phyloP scores from a whole-genome alignment of 176 grass and related monocot genomes.

The Avena atlantica region DNA sequence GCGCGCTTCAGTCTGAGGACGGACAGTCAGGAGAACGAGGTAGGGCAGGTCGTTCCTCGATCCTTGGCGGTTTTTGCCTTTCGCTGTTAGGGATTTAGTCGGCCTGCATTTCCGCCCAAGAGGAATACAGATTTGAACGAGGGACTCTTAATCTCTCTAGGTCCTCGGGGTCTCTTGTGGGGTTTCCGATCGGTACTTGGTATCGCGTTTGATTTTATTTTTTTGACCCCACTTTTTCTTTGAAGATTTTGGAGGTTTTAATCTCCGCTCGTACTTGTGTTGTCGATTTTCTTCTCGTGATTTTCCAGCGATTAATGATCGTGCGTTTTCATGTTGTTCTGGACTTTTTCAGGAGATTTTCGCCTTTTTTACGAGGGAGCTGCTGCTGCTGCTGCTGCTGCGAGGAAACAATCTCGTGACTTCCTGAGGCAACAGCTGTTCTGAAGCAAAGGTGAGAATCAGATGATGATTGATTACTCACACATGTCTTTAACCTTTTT shows the following conservation, averaged over 20 bases:
- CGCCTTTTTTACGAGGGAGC: constrained; percentile 28
- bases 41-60: constrained; percentile 27
- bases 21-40: constrained; percentile 16
- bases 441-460: constrained; percentile 51
- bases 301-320: not conserved
- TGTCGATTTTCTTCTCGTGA: not conserved
- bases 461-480: constrained; percentile 57
- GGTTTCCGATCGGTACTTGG: not conserved
- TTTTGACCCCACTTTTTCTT: not conserved
- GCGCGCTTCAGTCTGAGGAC: constrained; percentile 26
- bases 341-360: constrained; percentile 36
- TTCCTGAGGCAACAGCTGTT: constrained; percentile 7
- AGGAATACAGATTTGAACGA: constrained; percentile 12
- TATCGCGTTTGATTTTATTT: not conserved
- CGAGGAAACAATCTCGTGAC: constrained; percentile 39
- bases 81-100: not conserved
- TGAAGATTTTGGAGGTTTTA: not conserved
- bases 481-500: constrained; percentile 20
- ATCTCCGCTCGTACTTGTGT: constrained; percentile 5
- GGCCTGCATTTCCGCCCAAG: constrained; percentile 44
- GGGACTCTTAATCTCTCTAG: constrained; percentile 2
- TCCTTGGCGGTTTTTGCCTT: constrained; percentile 1
- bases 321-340: not conserved
- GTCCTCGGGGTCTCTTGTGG: not conserved
- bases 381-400: not conserved